Evolutionary conservation across 2,329 filamentous ascomycete species (phyloP).

Genomic region (Aspergillus hiratsukae): DNA sequence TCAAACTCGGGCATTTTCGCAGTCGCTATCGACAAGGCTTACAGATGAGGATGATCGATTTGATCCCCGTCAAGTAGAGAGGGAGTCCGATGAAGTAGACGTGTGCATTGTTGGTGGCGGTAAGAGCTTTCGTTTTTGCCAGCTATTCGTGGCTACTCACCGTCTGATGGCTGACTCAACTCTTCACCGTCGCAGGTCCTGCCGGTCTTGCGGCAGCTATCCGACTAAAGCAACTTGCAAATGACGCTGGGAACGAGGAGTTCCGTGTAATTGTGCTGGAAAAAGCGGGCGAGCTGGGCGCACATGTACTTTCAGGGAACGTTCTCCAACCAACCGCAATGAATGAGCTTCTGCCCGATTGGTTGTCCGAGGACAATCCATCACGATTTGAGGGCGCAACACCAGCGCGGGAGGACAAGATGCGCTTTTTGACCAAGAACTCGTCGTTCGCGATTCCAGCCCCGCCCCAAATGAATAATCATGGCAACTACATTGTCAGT

Average conservation of each 20-base stretch:
- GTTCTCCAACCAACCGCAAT: slow-evolving; percentile 87
- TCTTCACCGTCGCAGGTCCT: slow-evolving; percentile 54
- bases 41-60: slow-evolving; percentile 54
- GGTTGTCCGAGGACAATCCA: slow-evolving; percentile 84
- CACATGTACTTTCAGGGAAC: slow-evolving; percentile 92
- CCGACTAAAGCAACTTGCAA: slow-evolving; percentile 89
- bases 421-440: slow-evolving; percentile 89
- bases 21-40: slow-evolving; percentile 36
- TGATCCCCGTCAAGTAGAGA: slow-evolving; percentile 66
- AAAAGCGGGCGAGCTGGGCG: slow-evolving; percentile 91
- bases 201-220: slow-evolving; percentile 91
- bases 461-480: slow-evolving; percentile 96
- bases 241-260: slow-evolving; percentile 89
- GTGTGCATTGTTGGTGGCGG: slow-evolving; percentile 93
- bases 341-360: slow-evolving; percentile 87
- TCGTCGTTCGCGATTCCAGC: slow-evolving; percentile 73
- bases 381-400: slow-evolving; percentile 84
- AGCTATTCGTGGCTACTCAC: not conserved
- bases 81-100: slow-evolving; percentile 90
- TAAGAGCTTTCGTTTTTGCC: slow-evolving; percentile 30
- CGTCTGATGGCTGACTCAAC: slow-evolving; percentile 4
- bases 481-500: slow-evolving; percentile 96
- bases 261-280: slow-evolving; percentile 90
- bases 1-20: slow-evolving; percentile 44
- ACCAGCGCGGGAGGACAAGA: slow-evolving; percentile 74